Conservation (phyloP, 73 alveolate genomes). For the Blepharisma japonicum region DNA sequence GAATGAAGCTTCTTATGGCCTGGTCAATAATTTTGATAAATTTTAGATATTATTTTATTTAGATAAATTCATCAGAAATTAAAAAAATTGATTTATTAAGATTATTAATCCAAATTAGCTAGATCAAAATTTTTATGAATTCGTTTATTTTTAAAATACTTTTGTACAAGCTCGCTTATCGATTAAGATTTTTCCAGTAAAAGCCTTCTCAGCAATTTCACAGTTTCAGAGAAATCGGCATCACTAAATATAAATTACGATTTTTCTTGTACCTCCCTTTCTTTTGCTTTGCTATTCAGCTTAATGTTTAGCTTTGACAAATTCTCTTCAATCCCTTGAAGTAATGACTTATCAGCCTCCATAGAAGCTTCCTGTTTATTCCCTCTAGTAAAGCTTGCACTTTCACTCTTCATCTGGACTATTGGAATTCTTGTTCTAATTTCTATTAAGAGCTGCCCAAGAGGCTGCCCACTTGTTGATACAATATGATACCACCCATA, state of each 20-base stretch:
- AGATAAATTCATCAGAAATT: too few relatives aligned
- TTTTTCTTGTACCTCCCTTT: background rate
- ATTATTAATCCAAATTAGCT: too few relatives aligned
- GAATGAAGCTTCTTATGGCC: too few relatives aligned
- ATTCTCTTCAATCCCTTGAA: background rate
- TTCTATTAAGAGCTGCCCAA: constrained; percentile 13
- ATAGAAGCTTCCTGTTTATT: background rate
- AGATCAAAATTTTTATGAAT: too few relatives aligned
- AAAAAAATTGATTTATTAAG: too few relatives aligned
- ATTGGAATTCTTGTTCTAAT: background rate
- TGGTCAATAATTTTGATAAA: too few relatives aligned
- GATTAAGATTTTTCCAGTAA: background rate
- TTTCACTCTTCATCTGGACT: background rate
- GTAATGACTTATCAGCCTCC: background rate
- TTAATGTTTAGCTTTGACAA: background rate
- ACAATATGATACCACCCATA: constrained; percentile 19
- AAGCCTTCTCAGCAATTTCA: background rate
- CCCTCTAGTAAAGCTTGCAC: background rate
- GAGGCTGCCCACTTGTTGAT: background rate
- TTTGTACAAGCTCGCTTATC: too few relatives aligned
- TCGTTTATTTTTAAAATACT: too few relatives aligned
- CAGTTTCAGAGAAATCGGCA: constrained; percentile 10
- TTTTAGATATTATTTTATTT: too few relatives aligned
- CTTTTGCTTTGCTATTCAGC: background rate
- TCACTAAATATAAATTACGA: background rate